These are phyloP conservation scores for Hymenoscyphus repandus DNA, from an alignment of 2,329 filamentous ascomycete species.

Conservation along the genomic window DNA sequence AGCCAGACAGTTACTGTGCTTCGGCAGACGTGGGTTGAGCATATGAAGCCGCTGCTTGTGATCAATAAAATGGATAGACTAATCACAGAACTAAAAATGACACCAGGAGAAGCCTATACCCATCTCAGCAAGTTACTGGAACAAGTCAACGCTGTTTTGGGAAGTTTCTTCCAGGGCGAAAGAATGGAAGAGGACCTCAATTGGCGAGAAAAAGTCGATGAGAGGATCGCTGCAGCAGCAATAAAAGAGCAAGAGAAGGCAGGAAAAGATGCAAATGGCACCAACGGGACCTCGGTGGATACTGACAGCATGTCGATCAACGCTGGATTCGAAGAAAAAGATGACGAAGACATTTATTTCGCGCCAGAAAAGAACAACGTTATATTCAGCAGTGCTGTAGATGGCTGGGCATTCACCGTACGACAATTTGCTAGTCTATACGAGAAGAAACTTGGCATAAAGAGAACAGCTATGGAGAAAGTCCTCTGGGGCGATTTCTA, in stretches of 20 bases:
- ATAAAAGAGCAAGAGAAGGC: conserved; percentile 50
- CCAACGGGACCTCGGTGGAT: conserved; percentile 32
- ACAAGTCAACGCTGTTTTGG: conserved; percentile 94
- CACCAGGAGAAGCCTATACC: conserved; percentile 78
- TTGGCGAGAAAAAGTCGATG: conserved; percentile 91
- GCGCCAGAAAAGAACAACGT: conserved; percentile 98
- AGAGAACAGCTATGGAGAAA: conserved; percentile 80
- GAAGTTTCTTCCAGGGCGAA: conserved; percentile 96
- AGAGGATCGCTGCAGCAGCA: conserved; percentile 68
- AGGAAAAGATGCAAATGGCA: conserved; percentile 30
- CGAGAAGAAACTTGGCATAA: conserved; percentile 95
- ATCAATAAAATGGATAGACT: conserved; percentile 98
- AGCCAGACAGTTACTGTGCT: conserved; percentile 97
- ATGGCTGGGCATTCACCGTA: conserved; percentile 98
- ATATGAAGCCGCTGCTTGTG: conserved; percentile 87
- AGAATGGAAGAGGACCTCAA: conserved; percentile 97
- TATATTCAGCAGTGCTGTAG: conserved; percentile 95
- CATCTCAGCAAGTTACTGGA: conserved; percentile 87
- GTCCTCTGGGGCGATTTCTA: conserved; percentile 97
- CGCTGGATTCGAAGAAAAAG: conserved; percentile 76
- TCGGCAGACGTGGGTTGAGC: conserved; percentile 91
- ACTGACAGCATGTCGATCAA: conserved; percentile 52
- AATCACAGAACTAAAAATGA: conserved; percentile 92
- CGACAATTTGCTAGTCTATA: conserved; percentile 90
- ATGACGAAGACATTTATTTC: conserved; percentile 97